Conservation (phyloP, 176 grass and related monocot species). For the Triticum urartu region DNA sequence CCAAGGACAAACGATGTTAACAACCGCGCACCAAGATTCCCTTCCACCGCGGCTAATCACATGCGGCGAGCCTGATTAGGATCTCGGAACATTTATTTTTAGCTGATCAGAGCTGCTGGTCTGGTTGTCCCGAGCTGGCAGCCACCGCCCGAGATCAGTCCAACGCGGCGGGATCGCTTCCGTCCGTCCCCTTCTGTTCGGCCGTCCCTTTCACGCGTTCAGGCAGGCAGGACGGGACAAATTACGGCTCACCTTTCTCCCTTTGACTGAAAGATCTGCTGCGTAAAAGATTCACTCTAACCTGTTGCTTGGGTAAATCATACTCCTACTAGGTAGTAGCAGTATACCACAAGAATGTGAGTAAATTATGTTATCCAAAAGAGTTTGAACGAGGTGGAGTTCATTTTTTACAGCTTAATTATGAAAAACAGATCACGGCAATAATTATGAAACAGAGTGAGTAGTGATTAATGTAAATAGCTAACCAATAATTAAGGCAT, state of each 20-base stretch:
- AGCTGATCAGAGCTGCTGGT: background rate
- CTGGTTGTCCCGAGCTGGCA: slow-evolving; percentile 22
- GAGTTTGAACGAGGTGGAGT: too few relatives aligned
- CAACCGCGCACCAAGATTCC: slow-evolving; percentile 9
- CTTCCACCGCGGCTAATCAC: background rate
- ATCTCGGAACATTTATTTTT: background rate
- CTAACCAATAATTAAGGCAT: too few relatives aligned
- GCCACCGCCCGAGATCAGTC: background rate
- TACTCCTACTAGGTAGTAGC: too few relatives aligned
- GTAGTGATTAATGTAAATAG: too few relatives aligned
- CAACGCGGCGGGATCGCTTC: background rate
- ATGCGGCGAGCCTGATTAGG: background rate
- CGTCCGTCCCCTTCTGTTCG: too few relatives aligned
- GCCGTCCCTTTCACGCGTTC: background rate
- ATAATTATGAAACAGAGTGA: too few relatives aligned
- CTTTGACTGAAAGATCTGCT: too few relatives aligned
- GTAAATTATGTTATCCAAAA: too few relatives aligned
- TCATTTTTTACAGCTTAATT: background rate
- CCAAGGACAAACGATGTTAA: slow-evolving; percentile 3
- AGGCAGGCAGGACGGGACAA: background rate
- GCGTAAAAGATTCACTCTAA: too few relatives aligned
- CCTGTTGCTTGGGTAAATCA: too few relatives aligned
- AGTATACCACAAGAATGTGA: too few relatives aligned
- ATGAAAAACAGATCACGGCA: background rate
- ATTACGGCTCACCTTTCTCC: background rate